Base-by-base conservation (phyloP, 257 asterid species). In the Plantago ovata region DNA sequence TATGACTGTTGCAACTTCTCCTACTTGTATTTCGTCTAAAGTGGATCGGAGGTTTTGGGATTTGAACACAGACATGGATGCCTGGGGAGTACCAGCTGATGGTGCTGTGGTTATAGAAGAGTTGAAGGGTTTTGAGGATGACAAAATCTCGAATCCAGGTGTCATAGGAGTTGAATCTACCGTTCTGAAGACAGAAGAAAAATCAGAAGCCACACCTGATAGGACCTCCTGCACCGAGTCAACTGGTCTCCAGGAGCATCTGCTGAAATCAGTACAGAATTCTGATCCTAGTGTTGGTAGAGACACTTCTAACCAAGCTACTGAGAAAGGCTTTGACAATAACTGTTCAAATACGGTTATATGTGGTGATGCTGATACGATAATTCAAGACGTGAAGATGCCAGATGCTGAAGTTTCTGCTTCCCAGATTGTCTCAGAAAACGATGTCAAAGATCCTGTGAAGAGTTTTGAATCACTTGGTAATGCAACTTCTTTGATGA, bases 11-110 rank as follows among this genome's bases (percentile, higher is more conserved):
- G 71, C 48, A 16, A 46, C 54, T 15, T 38, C 18, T 55, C 68
- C 47, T 10, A 38, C 19, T 12, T 40, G 75, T 44, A 75, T 49
- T 60, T 64, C 77, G 58, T 48, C 76, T 24, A 87, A 85, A 70
- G 73, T 83, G 54, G 84, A 75, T 71, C 71, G 95, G 51, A 66
- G 72, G 46, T 74, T 81, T 63, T 92, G 96, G 98, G 94, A 92
- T 74, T 79, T 92, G 38, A 92, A 92, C 69, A 76, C 81, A 14
- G 60, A 24, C 40, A 83, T 85, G 90, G 95, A 87, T 64, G 91
- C 86, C 56, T 87, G 96, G 96, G 90, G 51, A 32, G 86, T 72
- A 67, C 96, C 93, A 43, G 49, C 7, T 53, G 67, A 65, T 62
- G 38, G 15, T 69, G 53, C 44, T 40, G 45, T 55, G 40, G 67